These are phyloP conservation scores for Lentinula raphanica DNA, from an alignment of 768 basidiomycete genomes.

Conservation along the genomic window DNA sequence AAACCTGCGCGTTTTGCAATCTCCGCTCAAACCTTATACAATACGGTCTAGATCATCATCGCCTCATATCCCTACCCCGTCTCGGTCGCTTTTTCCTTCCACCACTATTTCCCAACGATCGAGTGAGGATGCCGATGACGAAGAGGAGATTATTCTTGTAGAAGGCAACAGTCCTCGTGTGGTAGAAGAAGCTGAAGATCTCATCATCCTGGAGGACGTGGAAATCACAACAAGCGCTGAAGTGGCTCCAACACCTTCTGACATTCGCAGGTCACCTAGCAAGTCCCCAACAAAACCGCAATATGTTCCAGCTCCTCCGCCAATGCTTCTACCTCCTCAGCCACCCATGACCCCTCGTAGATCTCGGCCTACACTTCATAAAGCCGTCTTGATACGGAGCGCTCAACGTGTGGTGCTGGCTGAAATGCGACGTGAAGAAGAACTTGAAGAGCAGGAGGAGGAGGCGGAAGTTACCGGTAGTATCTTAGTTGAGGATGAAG, in stretches of 20 bases:
- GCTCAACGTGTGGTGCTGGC: slow-evolving; percentile 56
- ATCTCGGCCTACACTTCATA: slow-evolving; percentile 47
- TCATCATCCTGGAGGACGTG: slow-evolving; percentile 71
- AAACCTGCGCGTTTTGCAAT: slow-evolving; percentile 60
- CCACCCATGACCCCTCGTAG: slow-evolving; percentile 26
- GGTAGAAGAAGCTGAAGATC: slow-evolving; percentile 63
- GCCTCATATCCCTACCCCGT: slow-evolving; percentile 7
- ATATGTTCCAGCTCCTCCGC: slow-evolving; percentile 9
- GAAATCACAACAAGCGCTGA: slow-evolving; percentile 20
- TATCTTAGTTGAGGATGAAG: slow-evolving; percentile 29
- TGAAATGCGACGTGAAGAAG: slow-evolving; percentile 47
- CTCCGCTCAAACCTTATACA: slow-evolving; percentile 36
- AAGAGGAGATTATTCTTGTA: slow-evolving; percentile 54
- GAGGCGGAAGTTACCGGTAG: slow-evolving; percentile 37
- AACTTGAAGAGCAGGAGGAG: slow-evolving; percentile 43
- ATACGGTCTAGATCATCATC: background rate
- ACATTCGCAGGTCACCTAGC: slow-evolving; percentile 12
- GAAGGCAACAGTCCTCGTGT: slow-evolving; percentile 64
- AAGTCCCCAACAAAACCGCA: slow-evolving; percentile 10
- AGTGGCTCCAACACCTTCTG: slow-evolving; percentile 8
- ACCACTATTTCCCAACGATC: background rate
- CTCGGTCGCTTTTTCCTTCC: background rate
- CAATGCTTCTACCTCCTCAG: slow-evolving; percentile 22
- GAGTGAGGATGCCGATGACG: slow-evolving; percentile 29
- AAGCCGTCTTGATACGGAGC: slow-evolving; percentile 64